These are phyloP conservation scores for Lecanosticta acicola DNA, from an alignment of 2,329 filamentous ascomycete species.

Conservation along the genomic window DNA sequence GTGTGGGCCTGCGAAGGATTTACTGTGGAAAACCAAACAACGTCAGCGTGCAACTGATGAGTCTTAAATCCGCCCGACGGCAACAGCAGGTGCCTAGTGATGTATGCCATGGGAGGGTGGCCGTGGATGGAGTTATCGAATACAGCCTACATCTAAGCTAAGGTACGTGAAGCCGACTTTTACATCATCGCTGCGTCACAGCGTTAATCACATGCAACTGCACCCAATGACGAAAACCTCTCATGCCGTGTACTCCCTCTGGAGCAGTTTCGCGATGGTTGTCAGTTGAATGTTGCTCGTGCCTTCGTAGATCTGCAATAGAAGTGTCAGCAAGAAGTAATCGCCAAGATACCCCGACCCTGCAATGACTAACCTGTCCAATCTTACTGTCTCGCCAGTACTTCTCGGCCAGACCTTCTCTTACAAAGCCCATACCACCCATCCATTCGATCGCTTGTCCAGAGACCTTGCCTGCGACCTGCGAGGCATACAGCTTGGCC, in stretches of 20 bases:
- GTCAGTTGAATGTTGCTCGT: constrained; percentile 69
- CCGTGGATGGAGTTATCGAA: constrained; percentile 4
- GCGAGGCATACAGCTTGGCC: constrained; percentile 92
- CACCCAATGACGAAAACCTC: not conserved
- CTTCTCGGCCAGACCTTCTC: constrained; percentile 96
- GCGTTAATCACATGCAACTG: too few species aligned
- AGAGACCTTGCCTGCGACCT: constrained; percentile 82
- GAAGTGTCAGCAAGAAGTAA: too few species aligned
- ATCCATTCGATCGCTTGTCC: constrained; percentile 95
- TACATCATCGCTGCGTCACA: too few species aligned
- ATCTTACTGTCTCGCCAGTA: constrained; percentile 98
- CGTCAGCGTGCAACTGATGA: too few species aligned
- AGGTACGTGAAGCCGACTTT: too few species aligned
- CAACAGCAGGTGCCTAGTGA: not conserved
- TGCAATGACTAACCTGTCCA: constrained; percentile 76
- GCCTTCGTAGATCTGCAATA: too few species aligned
- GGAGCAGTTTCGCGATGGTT: constrained; percentile 65
- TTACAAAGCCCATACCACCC: constrained; percentile 98
- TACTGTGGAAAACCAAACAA: not conserved
- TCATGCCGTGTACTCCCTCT: constrained; percentile 59
- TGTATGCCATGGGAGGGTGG: constrained; percentile 5
- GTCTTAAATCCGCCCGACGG: not conserved
- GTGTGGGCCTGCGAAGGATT: too few species aligned
- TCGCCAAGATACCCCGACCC: too few species aligned
- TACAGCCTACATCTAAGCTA: too few species aligned